A percentile compares a stretch with the other conserved stretches of the same genome.
Conservation (phyloP, 2,329 filamentous ascomycete species). For the Lachnellula willkommii region DNA sequence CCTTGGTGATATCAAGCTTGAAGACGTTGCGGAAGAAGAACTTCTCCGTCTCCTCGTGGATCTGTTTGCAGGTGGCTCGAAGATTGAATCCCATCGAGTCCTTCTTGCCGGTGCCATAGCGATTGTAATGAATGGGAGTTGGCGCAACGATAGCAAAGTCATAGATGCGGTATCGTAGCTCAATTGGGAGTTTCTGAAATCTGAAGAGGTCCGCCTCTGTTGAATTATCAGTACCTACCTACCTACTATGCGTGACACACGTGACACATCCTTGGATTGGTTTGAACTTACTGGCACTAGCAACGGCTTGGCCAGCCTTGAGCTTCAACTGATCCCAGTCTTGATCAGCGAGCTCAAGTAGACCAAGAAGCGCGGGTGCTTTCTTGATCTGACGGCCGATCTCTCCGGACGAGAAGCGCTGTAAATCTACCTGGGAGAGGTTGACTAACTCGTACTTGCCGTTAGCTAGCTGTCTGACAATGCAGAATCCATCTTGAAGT, state of each 20-base stretch:
- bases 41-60: slow-evolving; percentile 11
- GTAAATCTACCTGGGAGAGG: slow-evolving; percentile 3
- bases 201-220: slow-evolving; percentile 15
- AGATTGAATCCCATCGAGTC: slow-evolving; percentile 7
- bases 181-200: slow-evolving; percentile 15
- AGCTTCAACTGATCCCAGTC: slow-evolving; percentile 9
- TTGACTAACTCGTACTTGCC: slow-evolving; percentile 19
- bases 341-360: slow-evolving; percentile 6
- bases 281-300: slow-evolving; percentile 12
- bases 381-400: slow-evolving; percentile 11
- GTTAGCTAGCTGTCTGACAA: slow-evolving; percentile 14
- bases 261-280: background rate
- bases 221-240: background rate
- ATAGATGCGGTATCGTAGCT: slow-evolving; percentile 17
- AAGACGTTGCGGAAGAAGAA: slow-evolving; percentile 22
- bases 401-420: slow-evolving; percentile 14
- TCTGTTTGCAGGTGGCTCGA: slow-evolving; percentile 10
- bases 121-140: background rate
- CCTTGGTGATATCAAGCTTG: background rate
- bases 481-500: slow-evolving; percentile 16
- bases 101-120: background rate
- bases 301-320: slow-evolving; percentile 12
- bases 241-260: background rate
- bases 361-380: background rate
- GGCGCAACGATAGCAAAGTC: slow-evolving; percentile 10